Base-by-base conservation (phyloP, 805 yeast species). In the Saccharomycopsis fermentans region DNA sequence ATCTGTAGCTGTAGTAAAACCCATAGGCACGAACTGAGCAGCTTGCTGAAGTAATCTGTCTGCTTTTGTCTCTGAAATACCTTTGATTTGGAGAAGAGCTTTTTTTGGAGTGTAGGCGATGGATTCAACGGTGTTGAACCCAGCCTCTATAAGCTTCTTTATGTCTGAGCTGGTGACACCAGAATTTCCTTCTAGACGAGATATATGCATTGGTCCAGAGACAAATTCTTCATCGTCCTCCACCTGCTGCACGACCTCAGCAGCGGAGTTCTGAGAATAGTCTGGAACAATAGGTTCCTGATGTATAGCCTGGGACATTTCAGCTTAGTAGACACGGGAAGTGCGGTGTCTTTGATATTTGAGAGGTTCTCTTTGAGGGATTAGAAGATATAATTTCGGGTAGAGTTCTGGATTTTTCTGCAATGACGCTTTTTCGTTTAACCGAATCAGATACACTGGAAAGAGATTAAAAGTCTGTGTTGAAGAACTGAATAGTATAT, bases 1-100 rank as follows among this genome's bases (percentile, higher is more conserved):
- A 69, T 90, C 97, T 1, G 96, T 85, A 2, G 98, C 99, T 0
- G 98, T 92, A 24, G 97, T 92, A 74, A 94, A 94, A 0, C 99
- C 99, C 84, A 94, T 81, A 6, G 96, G 97, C 2, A 92, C 97
- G 54, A 84, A 73, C 66, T 87, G 84, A 43, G 92, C 80, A 0
- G 98, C 97, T 66, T 89, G 97, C 50, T 77, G 78, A 55, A 91
- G 74, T 55, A 94, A 74, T 64, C 83, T 83, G 66, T 90, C 97
- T 0, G 97, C 97, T 69, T 94, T 94, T 56, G 92, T 92, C 68
- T 94, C 99, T 11, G 96, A 87, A 37, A 94, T 90, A 52, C 99
- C 99, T 69, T 89, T 90, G 43, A 94, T 87, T 6, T 79, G 78
- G 50, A 88, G 72, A 50, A 92, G 75, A 5, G 81, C 82, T 65